Evolutionary conservation across 2,329 filamentous ascomycete genomes (phyloP), one percentile per base, ranked within the genome.

Genomic region (Paradendryphiella salina): DNA sequence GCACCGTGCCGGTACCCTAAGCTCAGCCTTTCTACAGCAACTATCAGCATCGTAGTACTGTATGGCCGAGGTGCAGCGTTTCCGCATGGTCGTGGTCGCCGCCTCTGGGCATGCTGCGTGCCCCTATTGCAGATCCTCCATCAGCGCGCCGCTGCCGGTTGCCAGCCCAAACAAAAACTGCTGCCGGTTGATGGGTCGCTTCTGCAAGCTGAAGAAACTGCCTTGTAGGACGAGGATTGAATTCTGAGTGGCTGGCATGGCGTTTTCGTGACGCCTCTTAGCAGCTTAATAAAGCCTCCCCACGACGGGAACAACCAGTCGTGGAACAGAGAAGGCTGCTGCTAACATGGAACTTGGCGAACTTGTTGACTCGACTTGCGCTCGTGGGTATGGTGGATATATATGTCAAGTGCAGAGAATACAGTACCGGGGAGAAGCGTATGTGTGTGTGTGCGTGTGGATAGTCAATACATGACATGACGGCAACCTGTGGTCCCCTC

Each of bases 141-240:
- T 21, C 33, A 45, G 28, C 40, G 28, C 21, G 48, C 33, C 47
- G 41, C 53, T 59, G 60, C 52, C 42, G 15, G 28, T 5, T 15
- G 43, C 23, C 43, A n/a, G n/a, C n/a, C n/a, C n/a, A n/a, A n/a
- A n/a, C n/a, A n/a, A n/a, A n/a, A n/a, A 9, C 7, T 10, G 23
- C 23, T 26, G 23, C 23, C 5, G 23, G 8, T 26, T 26, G 23
- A 26, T 26, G 23, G 10, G 23, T 26, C 23, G 23, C 23, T 36
- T 14, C 32, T 33, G 34, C 23, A 15, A 60, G 60, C 54, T 63
- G 59, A 57, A 47, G 45, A 56, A 58, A 40, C 38, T 54, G 63
- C 57, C 57, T 53, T 46, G 44, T 59, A 59, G 50, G 60, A 59
- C 63, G 38, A 33, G 40, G 39, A 23, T 37, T 40, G 37, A 43